phyloP scores from a whole-genome alignment of 306 rosid genomes.

The Leucaena leucocephala region DNA sequence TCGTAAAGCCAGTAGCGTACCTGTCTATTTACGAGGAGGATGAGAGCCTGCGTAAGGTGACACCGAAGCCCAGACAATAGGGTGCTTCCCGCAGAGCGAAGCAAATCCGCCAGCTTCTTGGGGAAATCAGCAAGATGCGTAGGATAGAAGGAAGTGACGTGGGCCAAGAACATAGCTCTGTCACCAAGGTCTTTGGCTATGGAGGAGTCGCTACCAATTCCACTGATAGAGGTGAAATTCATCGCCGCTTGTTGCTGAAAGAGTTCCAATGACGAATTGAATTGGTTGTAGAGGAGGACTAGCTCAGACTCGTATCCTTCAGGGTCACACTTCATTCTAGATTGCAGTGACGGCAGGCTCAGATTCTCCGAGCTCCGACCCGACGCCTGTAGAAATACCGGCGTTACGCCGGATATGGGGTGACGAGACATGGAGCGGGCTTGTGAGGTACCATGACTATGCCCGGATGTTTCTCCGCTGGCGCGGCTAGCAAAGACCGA shows the following conservation, averaged over 20 bases:
- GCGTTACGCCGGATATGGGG: constrained; percentile 26
- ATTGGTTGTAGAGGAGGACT: constrained; percentile 46
- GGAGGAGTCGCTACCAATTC: constrained; percentile 62
- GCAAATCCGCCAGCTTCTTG: constrained; percentile 56
- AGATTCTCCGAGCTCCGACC: constrained; percentile 69
- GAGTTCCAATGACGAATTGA: constrained; percentile 70
- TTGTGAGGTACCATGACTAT: neutral
- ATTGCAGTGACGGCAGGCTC: constrained; percentile 64
- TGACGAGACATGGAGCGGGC: neutral
- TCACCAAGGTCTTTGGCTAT: constrained; percentile 83
- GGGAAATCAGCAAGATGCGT: constrained; percentile 68
- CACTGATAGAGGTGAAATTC: constrained; percentile 68
- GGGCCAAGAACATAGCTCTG: constrained; percentile 69
- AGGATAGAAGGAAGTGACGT: constrained; percentile 67
- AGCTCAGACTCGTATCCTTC: constrained; percentile 75
- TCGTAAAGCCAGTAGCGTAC: constrained; percentile 25
- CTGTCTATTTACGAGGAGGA: constrained; percentile 66
- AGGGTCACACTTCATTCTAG: constrained; percentile 89
- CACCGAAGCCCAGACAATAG: constrained; percentile 67
- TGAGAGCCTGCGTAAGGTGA: constrained; percentile 60
- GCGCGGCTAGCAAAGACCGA: no score
- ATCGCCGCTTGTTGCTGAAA: constrained; percentile 70
- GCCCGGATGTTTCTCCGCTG: neutral
- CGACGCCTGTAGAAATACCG: constrained; percentile 48
- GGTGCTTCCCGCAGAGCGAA: constrained; percentile 53